phyloP scores from a whole-genome alignment of 768 basidiomycete species.

The Hortiboletus campestris region DNA sequence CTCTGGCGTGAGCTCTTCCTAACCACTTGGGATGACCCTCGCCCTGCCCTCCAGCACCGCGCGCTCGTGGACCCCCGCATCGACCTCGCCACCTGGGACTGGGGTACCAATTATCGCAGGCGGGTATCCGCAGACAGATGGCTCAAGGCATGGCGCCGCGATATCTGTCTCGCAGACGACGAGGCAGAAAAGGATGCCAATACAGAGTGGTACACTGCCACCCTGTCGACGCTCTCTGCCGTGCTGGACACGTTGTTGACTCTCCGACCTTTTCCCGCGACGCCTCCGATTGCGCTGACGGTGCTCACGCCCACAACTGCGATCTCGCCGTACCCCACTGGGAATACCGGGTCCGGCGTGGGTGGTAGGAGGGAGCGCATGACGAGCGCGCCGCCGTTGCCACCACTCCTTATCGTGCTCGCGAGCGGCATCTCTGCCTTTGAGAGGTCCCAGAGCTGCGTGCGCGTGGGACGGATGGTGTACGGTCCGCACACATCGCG shows the following conservation, averaged over 20 bases:
- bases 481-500: conserved; percentile 20
- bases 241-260: conserved; percentile 37
- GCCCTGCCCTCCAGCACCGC: conserved; percentile 31
- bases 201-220: not conserved
- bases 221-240: conserved; percentile 25
- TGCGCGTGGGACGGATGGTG: conserved; percentile 15
- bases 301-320: conserved; percentile 8
- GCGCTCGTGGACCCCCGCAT: conserved; percentile 25
- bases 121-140: conserved; percentile 22
- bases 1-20: conserved; percentile 52
- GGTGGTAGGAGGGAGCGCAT: conserved; percentile 21
- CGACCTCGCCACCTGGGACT: conserved; percentile 19
- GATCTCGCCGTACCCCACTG: conserved; percentile 8
- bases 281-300: conserved; percentile 22
- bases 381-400: conserved; percentile 32
- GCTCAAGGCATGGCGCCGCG: conserved; percentile 25
- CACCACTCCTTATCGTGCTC: conserved; percentile 29
- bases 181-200: not conserved
- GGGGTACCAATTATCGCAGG: conserved; percentile 23
- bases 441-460: conserved; percentile 25
- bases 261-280: conserved; percentile 28
- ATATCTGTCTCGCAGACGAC: conserved; percentile 4
- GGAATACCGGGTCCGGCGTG: conserved; percentile 3
- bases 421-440: conserved; percentile 10
- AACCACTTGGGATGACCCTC: conserved; percentile 49